Conservation (phyloP, 352 stramenopile genomes). For the Pythium utonaiense region DNA sequence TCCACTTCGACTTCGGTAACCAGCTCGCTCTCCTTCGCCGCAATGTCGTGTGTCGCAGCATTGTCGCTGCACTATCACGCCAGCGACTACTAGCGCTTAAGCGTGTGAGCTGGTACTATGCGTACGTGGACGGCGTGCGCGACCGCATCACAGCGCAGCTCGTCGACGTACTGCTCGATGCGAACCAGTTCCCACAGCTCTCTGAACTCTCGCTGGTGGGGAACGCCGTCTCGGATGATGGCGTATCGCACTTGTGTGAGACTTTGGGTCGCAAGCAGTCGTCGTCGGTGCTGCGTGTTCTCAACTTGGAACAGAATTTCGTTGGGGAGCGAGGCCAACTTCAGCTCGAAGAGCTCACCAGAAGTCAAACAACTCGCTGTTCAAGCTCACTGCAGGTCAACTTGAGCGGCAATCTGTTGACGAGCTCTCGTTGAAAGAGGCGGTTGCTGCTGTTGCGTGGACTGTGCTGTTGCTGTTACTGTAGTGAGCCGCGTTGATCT, state of each 20-base stretch:
- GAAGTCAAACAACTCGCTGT: neutral
- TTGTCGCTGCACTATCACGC: constrained; percentile 14
- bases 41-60: constrained; percentile 22
- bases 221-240: constrained; percentile 33
- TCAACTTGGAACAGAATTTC: constrained; percentile 35
- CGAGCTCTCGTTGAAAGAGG: neutral
- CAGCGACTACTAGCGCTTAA: constrained; percentile 10
- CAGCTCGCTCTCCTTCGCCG: constrained; percentile 22
- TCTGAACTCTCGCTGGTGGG: constrained; percentile 23
- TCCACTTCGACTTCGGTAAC: constrained; percentile 24
- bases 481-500: too few relatives aligned
- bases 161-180: constrained; percentile 14
- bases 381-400: neutral
- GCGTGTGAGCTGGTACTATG: constrained; percentile 17
- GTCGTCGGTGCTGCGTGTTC: neutral
- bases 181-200: constrained; percentile 15
- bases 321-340: constrained; percentile 27
- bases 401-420: constrained; percentile 17
- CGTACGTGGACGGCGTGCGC: constrained; percentile 30
- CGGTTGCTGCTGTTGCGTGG: too few relatives aligned
- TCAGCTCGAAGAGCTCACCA: constrained; percentile 13
- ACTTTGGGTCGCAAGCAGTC: neutral
- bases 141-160: constrained; percentile 30
- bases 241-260: constrained; percentile 20
- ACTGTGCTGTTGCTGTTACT: too few relatives aligned